phyloP scores from a whole-genome alignment of 2,329 filamentous ascomycete genomes.

The Aspergillus sp. region DNA sequence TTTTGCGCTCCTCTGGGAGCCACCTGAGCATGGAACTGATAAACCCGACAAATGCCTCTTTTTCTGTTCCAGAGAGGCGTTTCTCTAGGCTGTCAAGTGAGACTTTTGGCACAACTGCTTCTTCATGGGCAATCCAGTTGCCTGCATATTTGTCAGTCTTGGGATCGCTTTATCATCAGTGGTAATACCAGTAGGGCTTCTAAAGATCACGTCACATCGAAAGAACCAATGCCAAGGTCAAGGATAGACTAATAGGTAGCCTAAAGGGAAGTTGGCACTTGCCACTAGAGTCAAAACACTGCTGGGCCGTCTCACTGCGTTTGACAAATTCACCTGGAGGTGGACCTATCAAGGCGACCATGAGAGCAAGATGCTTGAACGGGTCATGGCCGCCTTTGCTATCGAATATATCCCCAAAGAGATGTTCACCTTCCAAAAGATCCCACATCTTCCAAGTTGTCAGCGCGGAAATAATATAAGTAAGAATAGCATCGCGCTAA shows the following conservation, averaged over 20 bases:
- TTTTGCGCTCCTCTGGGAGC: conserved; percentile 33
- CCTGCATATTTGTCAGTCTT: conserved; percentile 11
- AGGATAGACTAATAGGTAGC: background rate
- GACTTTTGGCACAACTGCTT: conserved; percentile 13
- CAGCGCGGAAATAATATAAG: conserved; percentile 7
- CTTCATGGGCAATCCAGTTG: conserved; percentile 16
- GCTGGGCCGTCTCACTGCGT: conserved; percentile 22
- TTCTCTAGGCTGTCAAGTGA: conserved; percentile 16
- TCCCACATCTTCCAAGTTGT: conserved; percentile 41
- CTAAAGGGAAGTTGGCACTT: conserved; percentile 1
- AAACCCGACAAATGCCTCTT: conserved; percentile 30
- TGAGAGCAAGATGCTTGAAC: conserved; percentile 21
- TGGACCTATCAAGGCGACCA: conserved; percentile 22
- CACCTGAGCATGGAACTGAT: conserved; percentile 34
- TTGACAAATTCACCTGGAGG: conserved; percentile 19
- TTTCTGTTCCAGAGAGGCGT: conserved; percentile 21
- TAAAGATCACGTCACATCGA: too few relatives aligned
- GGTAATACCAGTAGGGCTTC: too few relatives aligned
- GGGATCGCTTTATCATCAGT: too few relatives aligned
- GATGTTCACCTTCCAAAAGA: conserved; percentile 40
- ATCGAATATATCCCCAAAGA: conserved; percentile 35
- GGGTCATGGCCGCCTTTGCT: conserved; percentile 16
- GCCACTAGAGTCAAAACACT: conserved; percentile 22
- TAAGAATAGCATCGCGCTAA: conserved; percentile 25
- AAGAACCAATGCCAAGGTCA: background rate